These are phyloP conservation scores for Sequoiadendron giganteum DNA, from an alignment of 75 land plant species.

Conservation along the genomic window DNA sequence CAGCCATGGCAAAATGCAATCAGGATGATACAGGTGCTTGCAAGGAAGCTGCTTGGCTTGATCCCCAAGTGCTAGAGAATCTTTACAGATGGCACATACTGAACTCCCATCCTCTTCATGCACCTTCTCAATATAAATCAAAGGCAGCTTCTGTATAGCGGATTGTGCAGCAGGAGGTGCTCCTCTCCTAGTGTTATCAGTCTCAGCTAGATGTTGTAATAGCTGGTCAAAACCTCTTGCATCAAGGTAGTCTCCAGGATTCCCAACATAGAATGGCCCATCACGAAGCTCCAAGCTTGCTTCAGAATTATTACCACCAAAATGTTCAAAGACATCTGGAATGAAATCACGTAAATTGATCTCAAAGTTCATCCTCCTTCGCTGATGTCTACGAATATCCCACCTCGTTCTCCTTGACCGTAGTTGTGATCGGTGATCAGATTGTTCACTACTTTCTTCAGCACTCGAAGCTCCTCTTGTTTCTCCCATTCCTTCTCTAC, in stretches of 20 bases:
- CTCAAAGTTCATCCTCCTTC: conserved; percentile 20
- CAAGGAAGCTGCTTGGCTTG: conserved; percentile 74
- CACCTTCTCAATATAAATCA: conserved; percentile 31
- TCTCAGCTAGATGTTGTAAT: conserved; percentile 50
- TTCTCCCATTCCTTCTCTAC: conserved; percentile 13
- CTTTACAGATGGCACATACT: conserved; percentile 74
- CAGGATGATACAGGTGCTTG: conserved; percentile 63
- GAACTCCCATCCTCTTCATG: conserved; percentile 48
- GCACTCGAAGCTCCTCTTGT: conserved; percentile 17
- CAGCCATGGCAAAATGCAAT: conserved; percentile 78
- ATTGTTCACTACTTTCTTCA: conserved; percentile 16
- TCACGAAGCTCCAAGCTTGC: conserved; percentile 28
- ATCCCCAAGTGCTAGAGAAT: conserved; percentile 32
- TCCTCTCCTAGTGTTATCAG: conserved; percentile 58
- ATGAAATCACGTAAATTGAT: conserved; percentile 21
- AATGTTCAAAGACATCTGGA: conserved; percentile 23
- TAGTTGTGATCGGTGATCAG: conserved; percentile 9
- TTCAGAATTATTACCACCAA: conserved; percentile 22
- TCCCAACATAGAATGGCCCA: conserved; percentile 25
- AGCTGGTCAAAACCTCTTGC: conserved; percentile 49
- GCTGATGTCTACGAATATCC: conserved; percentile 12
- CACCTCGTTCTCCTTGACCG: conserved; percentile 14
- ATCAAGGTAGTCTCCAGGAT: conserved; percentile 55
- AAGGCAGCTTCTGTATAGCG: conserved; percentile 41
- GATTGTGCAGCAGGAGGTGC: conserved; percentile 76